These are phyloP conservation scores for Simplicillium aogashimaense DNA, from an alignment of 2,329 filamentous ascomycete species.

Conservation along the genomic window DNA sequence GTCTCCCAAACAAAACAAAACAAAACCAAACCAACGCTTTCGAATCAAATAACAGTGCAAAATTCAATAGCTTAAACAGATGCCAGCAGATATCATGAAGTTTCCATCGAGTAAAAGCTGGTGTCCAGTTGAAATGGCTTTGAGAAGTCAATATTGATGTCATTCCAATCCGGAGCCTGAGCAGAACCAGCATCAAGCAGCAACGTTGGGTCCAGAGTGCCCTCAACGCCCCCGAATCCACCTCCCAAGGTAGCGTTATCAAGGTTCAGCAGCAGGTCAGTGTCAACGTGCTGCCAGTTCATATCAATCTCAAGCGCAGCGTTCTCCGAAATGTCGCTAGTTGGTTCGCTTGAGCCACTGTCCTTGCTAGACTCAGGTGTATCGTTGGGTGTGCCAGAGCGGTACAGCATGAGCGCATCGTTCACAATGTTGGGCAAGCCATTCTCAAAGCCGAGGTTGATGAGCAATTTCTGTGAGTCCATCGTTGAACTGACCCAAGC, in stretches of 20 bases:
- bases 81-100: slow-evolving; percentile 7
- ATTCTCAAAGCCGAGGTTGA: slow-evolving; percentile 22
- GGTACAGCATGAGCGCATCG: slow-evolving; percentile 40
- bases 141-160: slow-evolving; percentile 37
- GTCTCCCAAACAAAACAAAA: background rate
- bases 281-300: slow-evolving; percentile 39
- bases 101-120: slow-evolving; percentile 22
- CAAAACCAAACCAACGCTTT: background rate
- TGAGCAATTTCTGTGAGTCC: slow-evolving; percentile 34
- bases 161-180: slow-evolving; percentile 34
- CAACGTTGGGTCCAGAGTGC: slow-evolving; percentile 16
- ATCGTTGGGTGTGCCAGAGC: slow-evolving; percentile 49
- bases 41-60: background rate
- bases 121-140: slow-evolving; percentile 45
- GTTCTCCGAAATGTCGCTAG: slow-evolving; percentile 50
- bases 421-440: slow-evolving; percentile 34
- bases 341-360: slow-evolving; percentile 47
- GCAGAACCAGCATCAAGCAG: slow-evolving; percentile 14
- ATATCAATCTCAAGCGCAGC: slow-evolving; percentile 42
- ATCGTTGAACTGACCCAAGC: slow-evolving; percentile 35
- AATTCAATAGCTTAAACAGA: background rate
- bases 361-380: slow-evolving; percentile 57
- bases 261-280: slow-evolving; percentile 32
- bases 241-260: slow-evolving; percentile 18
- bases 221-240: slow-evolving; percentile 10